Evolutionary conservation across 352 stramenopile species (phyloP).

Genomic region (Blastocystis sp.): DNA sequence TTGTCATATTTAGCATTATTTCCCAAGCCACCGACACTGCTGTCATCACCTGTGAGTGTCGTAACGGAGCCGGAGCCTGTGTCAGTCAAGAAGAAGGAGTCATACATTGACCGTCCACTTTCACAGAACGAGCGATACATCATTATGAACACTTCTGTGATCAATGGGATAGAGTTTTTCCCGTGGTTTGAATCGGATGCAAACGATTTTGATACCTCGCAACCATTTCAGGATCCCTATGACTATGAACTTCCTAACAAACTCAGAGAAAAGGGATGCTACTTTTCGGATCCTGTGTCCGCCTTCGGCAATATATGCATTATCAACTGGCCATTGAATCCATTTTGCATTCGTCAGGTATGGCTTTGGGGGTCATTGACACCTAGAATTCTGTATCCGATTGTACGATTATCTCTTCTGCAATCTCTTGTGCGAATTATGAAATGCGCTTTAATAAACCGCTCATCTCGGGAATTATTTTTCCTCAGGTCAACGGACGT

Average conservation of each 20-base stretch:
- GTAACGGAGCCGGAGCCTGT: neutral
- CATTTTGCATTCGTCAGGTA: conserved; percentile 1
- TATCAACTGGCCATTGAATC: conserved; percentile 2
- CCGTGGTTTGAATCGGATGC: conserved; percentile 7
- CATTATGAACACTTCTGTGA: neutral
- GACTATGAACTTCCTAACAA: neutral
- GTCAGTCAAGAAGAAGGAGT: neutral
- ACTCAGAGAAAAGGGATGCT: neutral
- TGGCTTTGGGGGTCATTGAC: neutral
- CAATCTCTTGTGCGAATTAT: conserved; percentile 82
- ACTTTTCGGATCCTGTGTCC: neutral
- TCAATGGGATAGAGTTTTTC: neutral
- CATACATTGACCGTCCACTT: conserved; percentile 28
- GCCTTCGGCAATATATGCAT: neutral
- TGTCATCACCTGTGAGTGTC: neutral
- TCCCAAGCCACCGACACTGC: neutral
- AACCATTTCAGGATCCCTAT: neutral
- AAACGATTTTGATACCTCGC: neutral
- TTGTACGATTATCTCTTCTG: conserved; percentile 83
- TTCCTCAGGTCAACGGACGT: conserved; percentile 72
- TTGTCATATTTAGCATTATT: no score
- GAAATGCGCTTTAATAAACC: conserved; percentile 80
- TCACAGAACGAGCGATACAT: neutral
- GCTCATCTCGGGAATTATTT: conserved; percentile 88
- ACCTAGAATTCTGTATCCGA: conserved; percentile 77